These are phyloP conservation scores for Trichoderma pleuroti DNA, from an alignment of 2,329 filamentous ascomycete species.

Conservation along the genomic window DNA sequence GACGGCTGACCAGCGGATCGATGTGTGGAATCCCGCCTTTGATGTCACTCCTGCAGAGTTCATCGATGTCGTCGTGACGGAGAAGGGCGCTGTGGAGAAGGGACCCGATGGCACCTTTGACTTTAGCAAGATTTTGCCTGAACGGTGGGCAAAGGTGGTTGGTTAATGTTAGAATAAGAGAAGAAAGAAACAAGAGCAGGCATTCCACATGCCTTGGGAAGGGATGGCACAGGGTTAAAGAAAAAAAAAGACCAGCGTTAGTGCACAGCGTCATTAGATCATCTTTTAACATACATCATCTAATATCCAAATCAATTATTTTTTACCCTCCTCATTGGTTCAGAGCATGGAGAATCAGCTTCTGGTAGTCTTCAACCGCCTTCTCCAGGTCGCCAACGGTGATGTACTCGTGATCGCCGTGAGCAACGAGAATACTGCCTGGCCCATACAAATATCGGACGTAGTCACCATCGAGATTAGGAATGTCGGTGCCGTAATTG, in stretches of 20 bases:
- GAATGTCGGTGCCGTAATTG: conserved; percentile 93
- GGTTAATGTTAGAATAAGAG: conserved; percentile 9
- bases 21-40: conserved; percentile 95
- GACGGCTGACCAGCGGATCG: conserved; percentile 73
- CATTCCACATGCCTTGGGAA: neutral
- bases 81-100: conserved; percentile 83
- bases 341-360: conserved; percentile 58
- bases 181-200: neutral
- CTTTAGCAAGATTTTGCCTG: conserved; percentile 54
- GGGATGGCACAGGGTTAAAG: neutral
- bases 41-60: conserved; percentile 86
- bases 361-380: conserved; percentile 77
- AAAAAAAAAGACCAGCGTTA: neutral
- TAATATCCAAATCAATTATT: neutral
- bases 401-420: conserved; percentile 78
- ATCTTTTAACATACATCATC: neutral
- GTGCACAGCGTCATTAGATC: neutral
- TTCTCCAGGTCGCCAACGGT: conserved; percentile 71
- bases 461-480: conserved; percentile 67
- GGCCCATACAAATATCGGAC: conserved; percentile 65
- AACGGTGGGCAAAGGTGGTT: conserved; percentile 46
- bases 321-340: conserved; percentile 26
- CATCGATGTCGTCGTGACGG: conserved; percentile 93
- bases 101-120: conserved; percentile 66
- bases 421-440: conserved; percentile 78